Conservation (phyloP, 108 stramenopile species). For the Ochromonas danica region DNA sequence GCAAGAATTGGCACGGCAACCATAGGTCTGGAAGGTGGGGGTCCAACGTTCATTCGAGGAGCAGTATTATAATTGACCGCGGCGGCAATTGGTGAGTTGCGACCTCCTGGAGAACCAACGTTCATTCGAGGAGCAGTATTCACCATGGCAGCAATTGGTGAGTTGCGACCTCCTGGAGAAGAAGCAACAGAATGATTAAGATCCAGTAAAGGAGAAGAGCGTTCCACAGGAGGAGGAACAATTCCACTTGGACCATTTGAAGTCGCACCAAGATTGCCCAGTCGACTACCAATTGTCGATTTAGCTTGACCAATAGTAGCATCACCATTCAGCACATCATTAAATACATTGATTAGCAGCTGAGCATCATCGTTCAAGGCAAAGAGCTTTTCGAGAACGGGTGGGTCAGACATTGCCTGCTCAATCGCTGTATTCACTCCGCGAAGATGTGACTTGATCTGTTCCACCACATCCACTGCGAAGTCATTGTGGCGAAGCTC, state of each 20-base stretch:
- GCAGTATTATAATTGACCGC: no score
- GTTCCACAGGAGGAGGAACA: no score
- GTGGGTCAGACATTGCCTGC: not conserved
- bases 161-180: no score
- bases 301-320: not conserved
- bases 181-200: no score
- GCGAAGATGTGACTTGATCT: not conserved
- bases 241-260: no score
- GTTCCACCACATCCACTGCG: not conserved
- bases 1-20: not conserved
- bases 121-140: no score
- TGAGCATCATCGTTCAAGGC: not conserved
- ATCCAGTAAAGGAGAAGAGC: no score
- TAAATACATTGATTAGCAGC: not conserved
- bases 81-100: no score
- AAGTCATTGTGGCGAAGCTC: not conserved
- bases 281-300: not conserved
- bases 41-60: no score
- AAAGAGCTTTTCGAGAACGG: not conserved
- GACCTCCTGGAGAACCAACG: no score
- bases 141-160: no score
- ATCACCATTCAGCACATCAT: not conserved
- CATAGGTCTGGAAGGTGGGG: no score
- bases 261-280: not conserved
- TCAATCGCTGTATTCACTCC: not conserved